A percentile compares a stretch with the other conserved stretches of the same genome.
These are phyloP conservation scores for Ophiostoma himal-ulmi DNA, from an alignment of 2,329 filamentous ascomycete genomes.

Conservation along the genomic window DNA sequence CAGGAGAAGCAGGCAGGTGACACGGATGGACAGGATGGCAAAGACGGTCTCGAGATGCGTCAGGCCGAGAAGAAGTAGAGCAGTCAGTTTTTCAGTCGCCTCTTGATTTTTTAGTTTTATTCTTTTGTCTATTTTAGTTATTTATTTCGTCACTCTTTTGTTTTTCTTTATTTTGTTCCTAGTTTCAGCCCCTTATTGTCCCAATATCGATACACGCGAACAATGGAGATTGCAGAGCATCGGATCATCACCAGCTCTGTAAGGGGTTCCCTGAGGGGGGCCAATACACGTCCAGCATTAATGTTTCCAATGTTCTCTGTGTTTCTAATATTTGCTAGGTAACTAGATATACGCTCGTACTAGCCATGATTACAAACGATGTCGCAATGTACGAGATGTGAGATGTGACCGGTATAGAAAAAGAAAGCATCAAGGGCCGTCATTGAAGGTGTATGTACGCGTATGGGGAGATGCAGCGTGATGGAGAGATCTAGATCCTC, in stretches of 20 bases:
- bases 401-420: background rate
- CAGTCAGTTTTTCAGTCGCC: background rate
- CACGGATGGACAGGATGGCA: constrained; percentile 32
- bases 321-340: background rate
- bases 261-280: background rate
- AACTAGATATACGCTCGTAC: background rate
- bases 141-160: background rate
- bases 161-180: background rate
- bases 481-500: background rate
- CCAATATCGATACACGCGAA: background rate
- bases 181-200: too few relatives aligned
- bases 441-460: background rate
- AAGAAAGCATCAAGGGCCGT: background rate
- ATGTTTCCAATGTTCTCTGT: background rate
- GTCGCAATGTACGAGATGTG: background rate
- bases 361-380: background rate
- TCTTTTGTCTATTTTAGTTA: background rate
- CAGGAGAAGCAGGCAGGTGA: constrained; percentile 50
- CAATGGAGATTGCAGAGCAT: background rate
- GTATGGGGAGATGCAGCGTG: background rate
- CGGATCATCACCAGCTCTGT: background rate
- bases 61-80: background rate
- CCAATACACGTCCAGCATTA: background rate
- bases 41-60: constrained; percentile 22
- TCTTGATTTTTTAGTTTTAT: background rate